Evolutionary conservation across 495 filamentous ascomycete genomes (phyloP).

Genomic region (Aspergillus cavernicola): DNA sequence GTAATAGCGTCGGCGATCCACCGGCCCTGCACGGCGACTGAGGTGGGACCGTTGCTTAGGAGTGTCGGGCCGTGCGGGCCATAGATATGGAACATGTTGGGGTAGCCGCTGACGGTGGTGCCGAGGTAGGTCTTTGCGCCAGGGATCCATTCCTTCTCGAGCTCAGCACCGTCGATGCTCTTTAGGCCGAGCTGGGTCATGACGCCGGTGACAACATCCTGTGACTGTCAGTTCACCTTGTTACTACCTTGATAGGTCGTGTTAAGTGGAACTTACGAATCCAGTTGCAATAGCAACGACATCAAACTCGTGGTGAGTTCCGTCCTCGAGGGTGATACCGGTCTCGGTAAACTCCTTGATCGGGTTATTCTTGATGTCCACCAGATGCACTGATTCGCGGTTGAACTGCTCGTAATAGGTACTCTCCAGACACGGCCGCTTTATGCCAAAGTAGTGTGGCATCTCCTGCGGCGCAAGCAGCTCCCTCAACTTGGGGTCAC

Average conservation of each 20-base stretch:
- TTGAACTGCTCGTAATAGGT: constrained; percentile 60
- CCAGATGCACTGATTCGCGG: constrained; percentile 48
- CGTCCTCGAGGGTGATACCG: constrained; percentile 41
- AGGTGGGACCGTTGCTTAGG: constrained; percentile 50
- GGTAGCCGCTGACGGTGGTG: constrained; percentile 39
- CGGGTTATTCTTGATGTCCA: constrained; percentile 47
- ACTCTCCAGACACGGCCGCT: constrained; percentile 51
- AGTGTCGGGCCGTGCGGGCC: constrained; percentile 48
- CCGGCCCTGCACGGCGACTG: constrained; percentile 48
- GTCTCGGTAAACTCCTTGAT: constrained; percentile 45
- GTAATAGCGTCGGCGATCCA: constrained; percentile 49
- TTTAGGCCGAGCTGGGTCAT: constrained; percentile 2
- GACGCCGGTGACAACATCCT: constrained; percentile 2
- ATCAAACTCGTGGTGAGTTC: constrained; percentile 44
- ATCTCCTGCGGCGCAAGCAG: constrained; percentile 51
- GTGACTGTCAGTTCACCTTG: not conserved
- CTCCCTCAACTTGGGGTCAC: constrained; percentile 45
- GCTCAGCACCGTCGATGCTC: not conserved
- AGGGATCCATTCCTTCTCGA: not conserved
- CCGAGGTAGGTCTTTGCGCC: constrained; percentile 49
- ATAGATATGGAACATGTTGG: constrained; percentile 53
- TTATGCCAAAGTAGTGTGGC: constrained; percentile 52
- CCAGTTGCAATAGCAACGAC: constrained; percentile 54
- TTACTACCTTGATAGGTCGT: no score
- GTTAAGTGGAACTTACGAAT: constrained; percentile 29